These are phyloP conservation scores for Cyphellophora attinorum DNA, from an alignment of 2,329 filamentous ascomycete genomes.

Conservation along the genomic window DNA sequence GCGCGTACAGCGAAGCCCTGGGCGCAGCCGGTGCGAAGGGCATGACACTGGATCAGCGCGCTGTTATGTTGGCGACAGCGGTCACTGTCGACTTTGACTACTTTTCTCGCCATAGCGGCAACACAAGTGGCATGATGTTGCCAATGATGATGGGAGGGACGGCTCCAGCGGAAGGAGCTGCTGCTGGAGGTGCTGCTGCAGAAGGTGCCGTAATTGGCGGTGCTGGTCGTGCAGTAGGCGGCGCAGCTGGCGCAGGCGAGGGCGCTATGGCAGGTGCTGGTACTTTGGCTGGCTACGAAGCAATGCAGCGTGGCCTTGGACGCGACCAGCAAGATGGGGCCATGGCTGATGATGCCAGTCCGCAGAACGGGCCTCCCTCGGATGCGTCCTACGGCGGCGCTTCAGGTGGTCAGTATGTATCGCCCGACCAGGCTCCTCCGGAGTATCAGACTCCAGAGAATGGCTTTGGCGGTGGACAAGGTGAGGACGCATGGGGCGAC, in stretches of 20 bases:
- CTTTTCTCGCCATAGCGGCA: conserved; percentile 50
- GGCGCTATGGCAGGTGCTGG: conserved; percentile 43
- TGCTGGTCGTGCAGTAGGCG: conserved; percentile 28
- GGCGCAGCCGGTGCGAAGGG: conserved; percentile 22
- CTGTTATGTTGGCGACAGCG: conserved; percentile 57
- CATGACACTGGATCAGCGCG: conserved; percentile 57
- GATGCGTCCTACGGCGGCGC: too few relatives aligned
- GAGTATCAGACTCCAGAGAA: conserved; percentile 23
- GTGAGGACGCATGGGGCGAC: conserved; percentile 25
- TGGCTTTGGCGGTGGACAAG: conserved; percentile 12
- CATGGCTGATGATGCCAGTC: conserved; percentile 6
- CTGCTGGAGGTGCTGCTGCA: conserved; percentile 27
- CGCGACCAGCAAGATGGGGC: conserved; percentile 17
- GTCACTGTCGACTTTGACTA: conserved; percentile 60
- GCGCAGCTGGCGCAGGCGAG: conserved; percentile 29
- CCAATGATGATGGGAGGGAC: conserved; percentile 41
- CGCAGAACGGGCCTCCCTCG: conserved; percentile 1
- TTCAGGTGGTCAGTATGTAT: neutral
- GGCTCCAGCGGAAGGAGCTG: conserved; percentile 24
- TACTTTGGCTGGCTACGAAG: conserved; percentile 54
- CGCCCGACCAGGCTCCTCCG: conserved; percentile 3
- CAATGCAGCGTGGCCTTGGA: conserved; percentile 45
- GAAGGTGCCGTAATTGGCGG: conserved; percentile 26
- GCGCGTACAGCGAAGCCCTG: conserved; percentile 9
- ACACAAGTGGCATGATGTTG: conserved; percentile 39